Conservation (phyloP, 2,329 filamentous ascomycete species). For the Phoma sp. region DNA sequence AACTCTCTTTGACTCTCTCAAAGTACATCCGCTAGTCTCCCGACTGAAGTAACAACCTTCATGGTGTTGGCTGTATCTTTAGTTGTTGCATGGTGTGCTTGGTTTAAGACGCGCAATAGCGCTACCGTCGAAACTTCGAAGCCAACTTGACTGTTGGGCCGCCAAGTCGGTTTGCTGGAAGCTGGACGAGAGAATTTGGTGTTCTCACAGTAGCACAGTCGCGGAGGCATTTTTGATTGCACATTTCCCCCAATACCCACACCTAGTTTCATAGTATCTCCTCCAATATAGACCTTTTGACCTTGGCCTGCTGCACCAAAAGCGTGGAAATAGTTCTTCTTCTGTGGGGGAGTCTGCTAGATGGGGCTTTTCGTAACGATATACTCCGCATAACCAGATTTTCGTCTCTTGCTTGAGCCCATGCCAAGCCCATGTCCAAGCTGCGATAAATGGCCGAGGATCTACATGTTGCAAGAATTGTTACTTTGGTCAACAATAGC, state of each 20-base stretch:
- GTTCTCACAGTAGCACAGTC: too few species aligned
- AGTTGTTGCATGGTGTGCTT: constrained; percentile 35
- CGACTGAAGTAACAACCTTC: constrained; percentile 27
- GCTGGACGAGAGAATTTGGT: neutral
- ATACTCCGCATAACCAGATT: too few species aligned
- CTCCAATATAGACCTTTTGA: neutral
- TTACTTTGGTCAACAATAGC: too few species aligned
- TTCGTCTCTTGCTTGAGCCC: too few species aligned
- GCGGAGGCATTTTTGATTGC: neutral
- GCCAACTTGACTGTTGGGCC: neutral
- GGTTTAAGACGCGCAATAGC: constrained; percentile 27
- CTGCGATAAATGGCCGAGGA: too few species aligned
- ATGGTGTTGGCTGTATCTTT: constrained; percentile 36
- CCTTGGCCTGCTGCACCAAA: too few species aligned
- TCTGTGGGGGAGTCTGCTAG: too few species aligned
- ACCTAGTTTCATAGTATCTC: neutral
- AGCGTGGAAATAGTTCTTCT: too few species aligned
- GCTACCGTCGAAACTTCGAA: neutral
- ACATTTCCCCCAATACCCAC: constrained; percentile 5
- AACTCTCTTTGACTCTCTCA: constrained; percentile 43
- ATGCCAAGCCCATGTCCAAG: too few species aligned
- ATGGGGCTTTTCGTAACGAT: too few species aligned
- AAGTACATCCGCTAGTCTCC: neutral
- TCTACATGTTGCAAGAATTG: too few species aligned
- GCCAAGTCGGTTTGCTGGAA: neutral